phyloP scores from a whole-genome alignment of 352 stramenopile genomes.

The Pythium myriotylum region DNA sequence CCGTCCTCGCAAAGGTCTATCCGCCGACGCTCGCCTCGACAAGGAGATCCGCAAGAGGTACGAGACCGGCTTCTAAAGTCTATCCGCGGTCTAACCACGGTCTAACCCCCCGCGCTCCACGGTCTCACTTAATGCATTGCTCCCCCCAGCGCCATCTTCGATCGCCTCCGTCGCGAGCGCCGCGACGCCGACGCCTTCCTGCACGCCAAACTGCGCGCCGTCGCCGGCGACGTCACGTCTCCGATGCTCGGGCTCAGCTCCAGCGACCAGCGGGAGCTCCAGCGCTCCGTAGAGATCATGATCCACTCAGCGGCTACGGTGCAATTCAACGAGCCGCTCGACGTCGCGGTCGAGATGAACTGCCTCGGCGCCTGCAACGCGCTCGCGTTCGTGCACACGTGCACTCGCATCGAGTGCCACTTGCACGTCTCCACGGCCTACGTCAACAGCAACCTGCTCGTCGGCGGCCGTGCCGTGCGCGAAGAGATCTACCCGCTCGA shows the following conservation, averaged over 20 bases:
- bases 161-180: slow-evolving; percentile 60
- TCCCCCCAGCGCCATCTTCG: slow-evolving; percentile 59
- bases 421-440: slow-evolving; percentile 87
- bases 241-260: slow-evolving; percentile 58
- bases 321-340: slow-evolving; percentile 85
- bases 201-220: slow-evolving; percentile 55
- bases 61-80: background rate
- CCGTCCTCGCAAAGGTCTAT: slow-evolving; percentile 71
- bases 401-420: slow-evolving; percentile 52
- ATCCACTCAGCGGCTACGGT: slow-evolving; percentile 88
- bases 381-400: slow-evolving; percentile 63
- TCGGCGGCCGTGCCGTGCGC: slow-evolving; percentile 38
- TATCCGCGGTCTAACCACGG: too few relatives aligned
- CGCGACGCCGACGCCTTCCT: slow-evolving; percentile 52
- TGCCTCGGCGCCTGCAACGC: slow-evolving; percentile 68
- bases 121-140: slow-evolving; percentile 4
- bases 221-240: slow-evolving; percentile 74
- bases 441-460: slow-evolving; percentile 82
- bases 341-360: slow-evolving; percentile 89
- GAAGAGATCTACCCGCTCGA: slow-evolving; percentile 86
- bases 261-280: slow-evolving; percentile 46
- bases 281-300: slow-evolving; percentile 55
- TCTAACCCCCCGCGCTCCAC: too few relatives aligned
- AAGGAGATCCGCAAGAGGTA: slow-evolving; percentile 75
- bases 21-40: slow-evolving; percentile 49